Percentiles rank a stretch among this genome's conserved stretches.
Conservation (phyloP, 2,329 filamentous ascomycete genomes). For the Exophiala xenobiotica region DNA sequence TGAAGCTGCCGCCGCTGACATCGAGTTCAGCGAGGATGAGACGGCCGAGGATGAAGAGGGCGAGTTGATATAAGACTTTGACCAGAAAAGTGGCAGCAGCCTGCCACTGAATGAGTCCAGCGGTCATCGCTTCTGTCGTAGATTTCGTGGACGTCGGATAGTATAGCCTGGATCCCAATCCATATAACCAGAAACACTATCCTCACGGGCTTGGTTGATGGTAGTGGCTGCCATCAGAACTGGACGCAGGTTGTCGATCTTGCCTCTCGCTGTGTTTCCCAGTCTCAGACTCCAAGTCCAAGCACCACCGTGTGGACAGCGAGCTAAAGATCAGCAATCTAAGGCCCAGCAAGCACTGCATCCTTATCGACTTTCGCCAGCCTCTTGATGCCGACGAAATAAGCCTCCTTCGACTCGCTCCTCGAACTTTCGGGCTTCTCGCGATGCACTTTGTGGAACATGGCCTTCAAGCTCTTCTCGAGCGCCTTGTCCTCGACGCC, state of each 20-base stretch:
- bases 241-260: no score
- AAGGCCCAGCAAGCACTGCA: slow-evolving; percentile 42
- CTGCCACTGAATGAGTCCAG: no score
- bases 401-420: slow-evolving; percentile 79
- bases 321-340: no score
- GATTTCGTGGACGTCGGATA: neutral
- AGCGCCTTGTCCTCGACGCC: slow-evolving; percentile 80
- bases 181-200: no score
- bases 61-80: slow-evolving; percentile 35
- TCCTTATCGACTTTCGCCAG: slow-evolving; percentile 54
- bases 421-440: slow-evolving; percentile 92
- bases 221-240: no score
- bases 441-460: slow-evolving; percentile 78
- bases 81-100: slow-evolving; percentile 1
- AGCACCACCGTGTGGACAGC: no score
- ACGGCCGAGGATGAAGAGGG: slow-evolving; percentile 39
- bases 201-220: no score
- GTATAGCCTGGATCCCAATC: no score
- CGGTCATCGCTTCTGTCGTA: neutral
- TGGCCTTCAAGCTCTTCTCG: slow-evolving; percentile 68
- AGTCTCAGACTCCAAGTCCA: no score
- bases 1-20: slow-evolving; percentile 45
- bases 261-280: no score
- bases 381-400: slow-evolving; percentile 75
- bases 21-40: slow-evolving; percentile 45